Evolutionary conservation across 1,284 basidiomycete genomes (phyloP).

Genomic region (Mycena citricolor): DNA sequence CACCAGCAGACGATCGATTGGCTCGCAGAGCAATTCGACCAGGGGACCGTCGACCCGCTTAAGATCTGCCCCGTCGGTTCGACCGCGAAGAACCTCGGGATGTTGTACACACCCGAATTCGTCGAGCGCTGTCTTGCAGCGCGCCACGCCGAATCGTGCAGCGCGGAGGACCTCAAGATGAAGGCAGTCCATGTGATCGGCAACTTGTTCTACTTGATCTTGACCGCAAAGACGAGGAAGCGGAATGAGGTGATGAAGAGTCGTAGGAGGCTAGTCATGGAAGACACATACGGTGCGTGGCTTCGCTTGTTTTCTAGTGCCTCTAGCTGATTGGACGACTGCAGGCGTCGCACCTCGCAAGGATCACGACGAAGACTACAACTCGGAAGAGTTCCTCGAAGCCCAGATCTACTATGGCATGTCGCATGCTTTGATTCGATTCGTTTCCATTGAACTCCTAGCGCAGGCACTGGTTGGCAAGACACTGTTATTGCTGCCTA

Average conservation of each 20-base stretch:
- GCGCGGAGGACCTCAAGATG: conserved; percentile 24
- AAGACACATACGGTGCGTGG: conserved; percentile 28
- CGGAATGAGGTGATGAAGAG: conserved; percentile 31
- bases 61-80: conserved; percentile 29
- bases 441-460: too few species aligned
- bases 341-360: conserved; percentile 16
- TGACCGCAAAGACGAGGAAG: conserved; percentile 31
- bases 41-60: conserved; percentile 27
- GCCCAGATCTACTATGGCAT: conserved; percentile 15
- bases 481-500: conserved; percentile 4
- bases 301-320: background rate
- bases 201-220: conserved; percentile 28
- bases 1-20: conserved; percentile 29
- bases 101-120: conserved; percentile 31
- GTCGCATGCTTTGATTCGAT: background rate
- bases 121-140: conserved; percentile 29
- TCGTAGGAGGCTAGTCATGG: conserved; percentile 21
- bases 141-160: conserved; percentile 11
- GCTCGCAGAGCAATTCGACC: conserved; percentile 27
- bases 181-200: conserved; percentile 27
- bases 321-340: conserved; percentile 14
- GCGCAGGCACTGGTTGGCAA: conserved; percentile 7
- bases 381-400: conserved; percentile 17
- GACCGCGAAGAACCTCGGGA: conserved; percentile 30
- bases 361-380: conserved; percentile 2